A percentile compares a stretch with the other conserved stretches of the same genome.
phyloP scores from a whole-genome alignment of 2,329 filamentous ascomycete species.

The Sphaerostilbella broomeana region DNA sequence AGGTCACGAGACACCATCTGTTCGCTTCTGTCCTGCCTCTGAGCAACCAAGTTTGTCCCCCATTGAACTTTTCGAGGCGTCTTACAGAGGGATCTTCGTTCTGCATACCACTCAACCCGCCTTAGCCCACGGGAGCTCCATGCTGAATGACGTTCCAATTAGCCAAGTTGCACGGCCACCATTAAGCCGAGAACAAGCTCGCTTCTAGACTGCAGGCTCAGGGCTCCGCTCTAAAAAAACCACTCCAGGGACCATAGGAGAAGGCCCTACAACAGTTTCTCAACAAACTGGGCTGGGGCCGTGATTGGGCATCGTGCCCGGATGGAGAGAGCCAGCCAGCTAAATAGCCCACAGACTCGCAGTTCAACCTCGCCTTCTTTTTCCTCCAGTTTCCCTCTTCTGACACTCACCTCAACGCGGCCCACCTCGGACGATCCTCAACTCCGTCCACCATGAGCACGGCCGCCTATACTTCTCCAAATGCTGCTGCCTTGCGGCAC shows the following conservation, averaged over 20 bases:
- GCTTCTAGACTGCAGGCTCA: slow-evolving; percentile 10
- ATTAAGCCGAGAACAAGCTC: slow-evolving; percentile 7
- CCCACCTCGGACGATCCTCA: slow-evolving; percentile 10
- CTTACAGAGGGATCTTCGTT: too few relatives aligned
- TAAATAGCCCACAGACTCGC: slow-evolving; percentile 10
- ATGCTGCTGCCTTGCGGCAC: slow-evolving; percentile 23
- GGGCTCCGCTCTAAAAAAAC: slow-evolving; percentile 11
- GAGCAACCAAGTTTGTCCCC: too few relatives aligned
- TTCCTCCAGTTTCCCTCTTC: neutral
- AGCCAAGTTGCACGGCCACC: too few relatives aligned
- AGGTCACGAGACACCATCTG: too few relatives aligned
- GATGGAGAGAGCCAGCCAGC: slow-evolving; percentile 1
- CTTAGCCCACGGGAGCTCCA: too few relatives aligned
- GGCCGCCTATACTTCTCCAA: slow-evolving; percentile 21
- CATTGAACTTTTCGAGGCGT: too few relatives aligned
- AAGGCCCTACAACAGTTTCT: slow-evolving; percentile 12
- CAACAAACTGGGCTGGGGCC: slow-evolving; percentile 11
- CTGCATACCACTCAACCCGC: too few relatives aligned
- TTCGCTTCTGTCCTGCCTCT: too few relatives aligned
- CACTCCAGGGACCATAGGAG: slow-evolving; percentile 1
- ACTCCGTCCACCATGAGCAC: slow-evolving; percentile 24
- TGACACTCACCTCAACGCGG: neutral
- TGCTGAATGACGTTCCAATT: too few relatives aligned
- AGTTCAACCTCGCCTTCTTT: slow-evolving; percentile 4
- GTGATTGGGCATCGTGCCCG: slow-evolving; percentile 11